Evolutionary conservation across 106 monocot genomes (phyloP).

Genomic region (Amphibolis antarctica): DNA sequence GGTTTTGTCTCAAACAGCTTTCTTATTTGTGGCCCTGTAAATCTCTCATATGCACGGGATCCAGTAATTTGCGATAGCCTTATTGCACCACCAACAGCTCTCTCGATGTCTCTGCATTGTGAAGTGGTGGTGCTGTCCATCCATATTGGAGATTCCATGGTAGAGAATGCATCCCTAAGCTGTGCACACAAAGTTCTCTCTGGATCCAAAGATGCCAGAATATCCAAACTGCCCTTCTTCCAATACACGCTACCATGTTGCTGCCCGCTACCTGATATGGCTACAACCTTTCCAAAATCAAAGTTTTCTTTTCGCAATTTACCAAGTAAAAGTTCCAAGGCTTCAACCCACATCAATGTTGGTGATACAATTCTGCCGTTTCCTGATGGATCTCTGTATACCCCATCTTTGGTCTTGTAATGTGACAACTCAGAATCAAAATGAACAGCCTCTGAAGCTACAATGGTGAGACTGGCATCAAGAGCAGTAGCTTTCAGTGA

Average conservation of each 20-base stretch:
- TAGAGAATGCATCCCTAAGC: conserved; percentile 62
- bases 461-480: conserved; percentile 45
- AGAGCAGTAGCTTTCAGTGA: conserved; percentile 86
- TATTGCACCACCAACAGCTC: conserved; percentile 64
- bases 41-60: conserved; percentile 81
- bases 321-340: conserved; percentile 58
- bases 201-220: conserved; percentile 49
- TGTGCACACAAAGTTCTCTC: conserved; percentile 38
- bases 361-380: conserved; percentile 82
- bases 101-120: conserved; percentile 91
- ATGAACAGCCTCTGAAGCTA: conserved; percentile 57
- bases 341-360: conserved; percentile 97
- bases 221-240: conserved; percentile 56
- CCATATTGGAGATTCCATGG: conserved; percentile 77
- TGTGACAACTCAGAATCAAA: conserved; percentile 87
- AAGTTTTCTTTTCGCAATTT: conserved; percentile 47
- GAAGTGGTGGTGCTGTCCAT: conserved; percentile 87
- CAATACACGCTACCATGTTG: conserved; percentile 98
- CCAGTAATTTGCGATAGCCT: conserved; percentile 80
- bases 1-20: conserved; percentile 51
- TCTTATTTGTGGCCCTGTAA: conserved; percentile 78
- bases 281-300: conserved; percentile 46
- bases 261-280: conserved; percentile 94
- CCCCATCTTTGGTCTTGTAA: conserved; percentile 88
- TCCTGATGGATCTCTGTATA: conserved; percentile 59